Base-by-base conservation (phyloP, 164 flowering plant genomes). In the Vitis rotundifolia region DNA sequence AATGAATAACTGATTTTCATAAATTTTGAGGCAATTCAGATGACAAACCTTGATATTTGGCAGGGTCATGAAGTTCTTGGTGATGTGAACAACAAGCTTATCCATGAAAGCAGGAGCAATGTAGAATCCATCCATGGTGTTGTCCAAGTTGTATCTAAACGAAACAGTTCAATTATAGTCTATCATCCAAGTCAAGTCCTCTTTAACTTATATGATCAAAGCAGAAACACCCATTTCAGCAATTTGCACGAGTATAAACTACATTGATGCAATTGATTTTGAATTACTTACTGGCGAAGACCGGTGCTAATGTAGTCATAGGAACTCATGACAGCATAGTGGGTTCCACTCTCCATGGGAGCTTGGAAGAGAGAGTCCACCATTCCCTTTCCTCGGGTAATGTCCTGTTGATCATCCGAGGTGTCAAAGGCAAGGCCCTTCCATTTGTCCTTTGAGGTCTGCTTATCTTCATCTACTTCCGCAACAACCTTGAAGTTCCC, bases 71-170 rank as follows among this genome's bases (percentile, higher is more conserved):
- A 76, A 87, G 82, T 84, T 84, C 78, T 87, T 87, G 71, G 85
- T 64, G 68, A 84, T 77, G 80, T 87, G 88, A 80, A 87, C 86
- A 60, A 84, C 83, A 28, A 87, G 74, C 76, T 87, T 87, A 80
- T 84, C 90, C 90, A 87, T 84, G 83, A 87, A 84, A 60, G 90
- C 83, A 4, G 88, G 88, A 65, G 90, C 88, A 11, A 87, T 84
- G 81, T 87, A 87, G 53, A 78, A 79, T 2, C 88, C 88, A 66
- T 74, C 83, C 85, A 87, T 48, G 28, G 14, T 83, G 79, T 86
- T 86, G 76, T 86, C 90, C 60, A 84, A 61, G 48, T 71, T 65
- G 76, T 79, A 86, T 49, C 89, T 84, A 66, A 59, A 70, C 2
- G 44, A 47, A 37, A 44, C 16, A 63, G 22, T 13, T 5, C 48